Conservation (phyloP, 2,329 filamentous ascomycete species). For the Aureobasidium sp. region DNA sequence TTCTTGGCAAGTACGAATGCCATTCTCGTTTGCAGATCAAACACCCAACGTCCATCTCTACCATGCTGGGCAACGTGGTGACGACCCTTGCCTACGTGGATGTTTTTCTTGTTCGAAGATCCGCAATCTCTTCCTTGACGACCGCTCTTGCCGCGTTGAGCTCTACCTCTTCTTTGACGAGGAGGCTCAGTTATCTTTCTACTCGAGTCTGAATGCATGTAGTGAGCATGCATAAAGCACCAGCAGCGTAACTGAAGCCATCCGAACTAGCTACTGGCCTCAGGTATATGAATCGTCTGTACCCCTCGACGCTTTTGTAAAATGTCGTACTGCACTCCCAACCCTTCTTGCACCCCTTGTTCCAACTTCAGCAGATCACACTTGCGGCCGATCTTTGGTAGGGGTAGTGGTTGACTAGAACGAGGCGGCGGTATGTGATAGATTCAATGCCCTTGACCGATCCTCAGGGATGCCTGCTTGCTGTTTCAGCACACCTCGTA, state of each 20-base stretch:
- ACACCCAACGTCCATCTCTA: background rate
- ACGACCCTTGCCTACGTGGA: constrained; percentile 1
- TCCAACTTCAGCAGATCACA: background rate
- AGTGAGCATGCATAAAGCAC: background rate
- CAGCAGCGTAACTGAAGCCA: background rate
- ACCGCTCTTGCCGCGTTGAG: background rate
- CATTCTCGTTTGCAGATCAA: constrained; percentile 1
- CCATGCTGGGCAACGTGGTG: background rate
- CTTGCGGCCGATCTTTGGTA: background rate
- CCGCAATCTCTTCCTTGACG: background rate
- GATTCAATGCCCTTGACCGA: background rate
- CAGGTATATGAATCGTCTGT: background rate
- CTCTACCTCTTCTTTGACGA: background rate
- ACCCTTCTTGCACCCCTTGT: background rate
- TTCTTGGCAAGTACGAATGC: background rate
- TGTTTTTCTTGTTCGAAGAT: background rate
- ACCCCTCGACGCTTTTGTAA: background rate
- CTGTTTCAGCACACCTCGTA: constrained; percentile 5
- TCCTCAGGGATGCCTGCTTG: background rate
- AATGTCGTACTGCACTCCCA: background rate
- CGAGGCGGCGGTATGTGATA: background rate
- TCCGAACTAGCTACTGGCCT: background rate
- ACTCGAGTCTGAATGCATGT: background rate
- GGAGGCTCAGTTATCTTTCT: background rate
- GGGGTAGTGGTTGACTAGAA: background rate